Evolutionary conservation across 2,329 filamentous ascomycete species (phyloP), one percentile per base, ranked within the genome.

Genomic region (Colletotrichum spinosum): DNA sequence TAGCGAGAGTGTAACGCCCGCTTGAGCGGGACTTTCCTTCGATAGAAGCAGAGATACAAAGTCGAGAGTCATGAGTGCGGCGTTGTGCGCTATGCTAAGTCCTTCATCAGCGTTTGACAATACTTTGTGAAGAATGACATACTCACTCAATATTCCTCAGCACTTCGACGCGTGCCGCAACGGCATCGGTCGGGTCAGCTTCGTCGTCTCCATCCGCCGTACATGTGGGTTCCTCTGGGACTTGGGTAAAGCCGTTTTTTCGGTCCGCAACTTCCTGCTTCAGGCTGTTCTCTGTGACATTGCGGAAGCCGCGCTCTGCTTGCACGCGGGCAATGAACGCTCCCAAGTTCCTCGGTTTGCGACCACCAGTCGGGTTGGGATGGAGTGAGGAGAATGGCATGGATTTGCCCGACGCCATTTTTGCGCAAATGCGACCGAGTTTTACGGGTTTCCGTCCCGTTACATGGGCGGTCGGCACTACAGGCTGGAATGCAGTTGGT

Each of bases 21-120:
- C 92, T 69, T 90, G 87, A 8, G 86, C 87, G 0, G 92, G 91
- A n/a, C 83, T 83, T 73, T 96, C 88, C 75, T 94, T 94, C n/a
- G 92, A 93, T 13, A 96, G 83, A 1, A 97, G 83, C 7, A 97
- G 85, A 37, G 94, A 97, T 60, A 97, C 80, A 71, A 94, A 92
- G 75, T 97, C 93, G 71, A 97, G 87, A 7, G 90, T 88, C 65
- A 92, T 84, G 73, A 91, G 83, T 45, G 90, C 85, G 58, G 88
- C 86, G 69, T 90, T 86, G 60, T 87, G 82, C 10, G 82, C 82
- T 8, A 71, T 80, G 75, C 79, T 84, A 6, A 3, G 25, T 25
- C 25, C 25, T 25, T 25, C 25, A 15, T 15, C 10, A n/a, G 44
- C 13, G 8, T 15, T n/a, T 46, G 5, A 46, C 15, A 10, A 10